Evolutionary conservation across 257 asterid genomes (phyloP), one percentile per base, ranked within the genome.

Genomic region (Ballota nigra): DNA sequence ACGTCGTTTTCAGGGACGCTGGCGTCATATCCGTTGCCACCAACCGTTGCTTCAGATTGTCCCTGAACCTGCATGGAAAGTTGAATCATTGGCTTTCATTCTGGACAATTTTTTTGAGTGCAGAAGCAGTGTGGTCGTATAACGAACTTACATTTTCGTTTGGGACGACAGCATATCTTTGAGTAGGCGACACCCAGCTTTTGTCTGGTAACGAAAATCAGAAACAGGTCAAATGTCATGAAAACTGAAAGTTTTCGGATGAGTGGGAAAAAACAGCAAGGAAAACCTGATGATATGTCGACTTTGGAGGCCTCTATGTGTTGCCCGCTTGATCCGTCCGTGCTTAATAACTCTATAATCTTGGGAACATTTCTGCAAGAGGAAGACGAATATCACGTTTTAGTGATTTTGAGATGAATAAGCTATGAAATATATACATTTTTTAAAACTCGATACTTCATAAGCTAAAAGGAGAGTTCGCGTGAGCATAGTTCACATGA

Each of bases 101-200:
- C 51, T 18, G 6, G 68, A 62, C 22, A 47, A 47, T 47, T 5
- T 45, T 45, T 47, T 47, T 47, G n/a, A n/a, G 9, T 47, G 5
- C 55, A 45, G 10, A n/a, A 47, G 53, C 53, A 45, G 53, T n/a
- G 47, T 61, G 23, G 4, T 8, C 24, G 22, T 6, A 6, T 1
- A 12, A 38, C 34, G 13, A 43, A 70, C 98, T 73, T 83, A 89
- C 99, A 20, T 85, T 86, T 71, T 94, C 95, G 71, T 78, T 83
- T 15, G 99, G 99, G 41, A 94, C 99, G 64, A 94, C 88, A 28
- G 97, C 97, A 66, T 94, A 91, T 92, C 96, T 89, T 81, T 89
- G 92, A n/a, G 93, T 82, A 0, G 97, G 99, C 18, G 97, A 85
- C 63, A 86, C 86, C 97, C 82, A 83, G 66, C 83, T 68, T 80